Conservation (phyloP, 305 asterid species). For the Plantago rigida region DNA sequence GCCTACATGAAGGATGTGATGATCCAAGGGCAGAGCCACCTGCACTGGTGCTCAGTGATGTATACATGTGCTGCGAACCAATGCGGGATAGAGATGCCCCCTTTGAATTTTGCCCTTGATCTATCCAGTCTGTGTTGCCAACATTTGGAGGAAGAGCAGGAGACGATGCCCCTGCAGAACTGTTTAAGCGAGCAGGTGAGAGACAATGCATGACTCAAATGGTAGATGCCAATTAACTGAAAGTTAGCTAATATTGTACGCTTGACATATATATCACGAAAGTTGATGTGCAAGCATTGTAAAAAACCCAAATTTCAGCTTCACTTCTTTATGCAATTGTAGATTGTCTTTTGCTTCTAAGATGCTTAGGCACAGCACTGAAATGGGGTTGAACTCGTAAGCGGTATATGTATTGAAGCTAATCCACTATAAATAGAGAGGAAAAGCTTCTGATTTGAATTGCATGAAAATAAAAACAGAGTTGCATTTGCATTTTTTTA, state of each 20-base stretch:
- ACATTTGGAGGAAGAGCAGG: conserved; percentile 80
- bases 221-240: conserved; percentile 3
- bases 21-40: conserved; percentile 92
- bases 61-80: conserved; percentile 62
- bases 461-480: background rate
- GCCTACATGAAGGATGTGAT: conserved; percentile 91
- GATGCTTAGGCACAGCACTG: conserved; percentile 7
- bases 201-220: conserved; percentile 12
- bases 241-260: conserved; percentile 16
- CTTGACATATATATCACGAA: conserved; percentile 12
- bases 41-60: conserved; percentile 77
- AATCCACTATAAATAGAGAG: background rate
- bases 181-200: conserved; percentile 26
- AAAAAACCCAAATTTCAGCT: conserved; percentile 15
- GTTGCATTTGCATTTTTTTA: too few species aligned
- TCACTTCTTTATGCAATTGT: conserved; percentile 4
- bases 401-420: too few species aligned
- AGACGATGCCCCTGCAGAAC: conserved; percentile 98
- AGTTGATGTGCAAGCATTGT: conserved; percentile 17
- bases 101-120: conserved; percentile 72
- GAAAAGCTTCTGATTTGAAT: conserved; percentile 18
- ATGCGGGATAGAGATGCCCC: conserved; percentile 72
- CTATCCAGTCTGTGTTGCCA: conserved; percentile 76
- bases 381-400: background rate
- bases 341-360: background rate